Evolutionary conservation across 2,329 filamentous ascomycete species (phyloP), one percentile per base, ranked within the genome.

Genomic region (Cadophora luteo-olivacea): DNA sequence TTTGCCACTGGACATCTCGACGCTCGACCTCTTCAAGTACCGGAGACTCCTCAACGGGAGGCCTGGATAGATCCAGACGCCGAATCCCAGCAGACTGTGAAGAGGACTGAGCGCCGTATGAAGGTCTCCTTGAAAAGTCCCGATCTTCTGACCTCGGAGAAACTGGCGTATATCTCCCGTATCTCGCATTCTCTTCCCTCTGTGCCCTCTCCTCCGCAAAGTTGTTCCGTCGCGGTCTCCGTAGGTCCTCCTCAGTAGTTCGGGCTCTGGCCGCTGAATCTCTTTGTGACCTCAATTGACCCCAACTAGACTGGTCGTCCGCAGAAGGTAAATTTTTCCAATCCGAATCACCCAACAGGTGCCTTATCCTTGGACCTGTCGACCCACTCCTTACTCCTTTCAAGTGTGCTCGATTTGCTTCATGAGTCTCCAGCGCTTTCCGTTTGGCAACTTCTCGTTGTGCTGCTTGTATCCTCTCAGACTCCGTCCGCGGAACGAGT

Each of bases 131-230:
- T 4, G 54, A 22, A 29, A 32, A 24, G 19, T 58, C 24, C 25
- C 54, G 38, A 29, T 5, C 24, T 14, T 48, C 48, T 61, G 29
- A 41, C 36, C 65, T 49, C 7, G 61, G n/a, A 22, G 64, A 48
- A 14, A 77, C 32, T 19, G 76, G 73, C 14, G 68, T 75, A 61
- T 77, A 78, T 54, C 33, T 67, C n/a, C 65, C 71, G 7, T 32
- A 61, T 24, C 60, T 72, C 14, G 76, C 68, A 32, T 75, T 48
- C 54, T 74, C 66, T 65, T 77, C 76, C 63, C 76, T 73, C 65
- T 73, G 61, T 41, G 70, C 66, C 22, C 76, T 72, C 41, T 48
- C 73, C 64, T 71, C 63, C 9, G 66, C 64, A 64, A 75, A 74
- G 12, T 49, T 55, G 41, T 70, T 57, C 38, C 38, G 6, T 14